Base-by-base conservation (phyloP, 352 stramenopile genomes). In the Phytophthora palmivora region DNA sequence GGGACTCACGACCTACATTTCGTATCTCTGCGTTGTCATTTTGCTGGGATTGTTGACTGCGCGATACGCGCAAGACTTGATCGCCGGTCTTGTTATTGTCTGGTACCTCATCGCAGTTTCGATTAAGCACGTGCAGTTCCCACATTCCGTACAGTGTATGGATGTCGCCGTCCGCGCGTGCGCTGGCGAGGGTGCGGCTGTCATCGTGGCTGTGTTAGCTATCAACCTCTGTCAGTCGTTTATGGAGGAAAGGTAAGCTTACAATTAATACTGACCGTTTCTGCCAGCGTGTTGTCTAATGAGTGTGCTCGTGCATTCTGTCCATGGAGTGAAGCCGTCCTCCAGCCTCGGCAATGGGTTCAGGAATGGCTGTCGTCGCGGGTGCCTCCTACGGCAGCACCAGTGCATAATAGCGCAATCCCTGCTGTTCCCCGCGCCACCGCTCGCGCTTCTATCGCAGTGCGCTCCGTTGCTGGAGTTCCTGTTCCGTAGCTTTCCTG, bases 101-200 rank as follows among this genome's bases (percentile, higher is more conserved):
- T 92, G 84, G 84, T 94, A 88, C 47, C 73, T 94, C 19, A 49
- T 89, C 45, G 61, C 70, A n/a, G 77, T 94, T 22, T 79, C 77
- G 19, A 66, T 68, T 54, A 88, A 87, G 55, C 72, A 79, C 64
- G 76, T 87, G 14, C 38, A 66, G 16, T 53, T 92, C 30, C 74
- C 79, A 7, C 38, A 43, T 5, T 65, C 79, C 18, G 42, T 88
- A 7, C 28, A 74, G 21, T 87, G 70, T 37, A 74, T 72, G 24
- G 81, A 94, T 52, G 75, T 79, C 42, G 73, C 67, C 24, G 79
- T 92, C 19, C 81, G 82, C 6, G 74, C 84, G 11, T 90, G 82
- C 28, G 82, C 84, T 39, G 81, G 74, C 2, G 63, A 92, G 59
- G 84, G 76, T 2, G 79, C 78, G 7, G 78, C 66, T 18, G 74